Conservation (phyloP, 805 yeast species). For the Ogataea ganodermae region DNA sequence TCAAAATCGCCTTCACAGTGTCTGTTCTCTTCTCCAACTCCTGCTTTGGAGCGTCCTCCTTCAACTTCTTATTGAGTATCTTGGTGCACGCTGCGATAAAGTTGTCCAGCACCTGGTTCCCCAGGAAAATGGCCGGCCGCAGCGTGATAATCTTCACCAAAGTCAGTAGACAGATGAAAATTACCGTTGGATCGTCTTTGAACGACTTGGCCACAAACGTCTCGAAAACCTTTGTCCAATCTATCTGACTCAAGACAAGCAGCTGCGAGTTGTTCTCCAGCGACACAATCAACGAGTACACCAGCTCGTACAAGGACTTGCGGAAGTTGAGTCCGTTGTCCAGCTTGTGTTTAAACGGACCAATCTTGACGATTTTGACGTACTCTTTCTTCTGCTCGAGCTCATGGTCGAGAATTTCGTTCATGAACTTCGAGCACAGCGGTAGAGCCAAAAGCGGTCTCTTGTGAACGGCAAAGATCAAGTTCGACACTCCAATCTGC, state of each 20-base stretch:
- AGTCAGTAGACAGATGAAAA: conserved; percentile 52
- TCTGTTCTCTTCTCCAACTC: conserved; percentile 61
- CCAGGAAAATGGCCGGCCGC: conserved; percentile 28
- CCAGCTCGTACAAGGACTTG: conserved; percentile 68
- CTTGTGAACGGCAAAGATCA: conserved; percentile 61
- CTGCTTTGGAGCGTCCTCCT: conserved; percentile 66
- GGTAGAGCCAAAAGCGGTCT: conserved; percentile 50
- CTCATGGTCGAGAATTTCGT: conserved; percentile 52
- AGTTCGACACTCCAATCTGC: conserved; percentile 58
- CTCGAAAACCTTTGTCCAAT: conserved; percentile 35
- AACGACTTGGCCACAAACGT: conserved; percentile 51
- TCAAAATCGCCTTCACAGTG: conserved; percentile 33
- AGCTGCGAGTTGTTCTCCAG: conserved; percentile 32
- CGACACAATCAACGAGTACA: conserved; percentile 52
- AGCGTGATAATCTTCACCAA: conserved; percentile 40
- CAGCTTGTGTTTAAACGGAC: conserved; percentile 81
- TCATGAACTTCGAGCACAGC: conserved; percentile 47
- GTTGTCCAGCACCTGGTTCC: conserved; percentile 21
- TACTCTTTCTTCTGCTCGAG: conserved; percentile 55
- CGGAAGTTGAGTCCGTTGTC: conserved; percentile 78
- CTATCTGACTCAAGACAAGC: conserved; percentile 21
- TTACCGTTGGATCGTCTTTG: conserved; percentile 62
- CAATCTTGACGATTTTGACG: conserved; percentile 72
- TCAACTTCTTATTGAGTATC: conserved; percentile 48
- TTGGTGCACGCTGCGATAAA: conserved; percentile 42